Evolutionary conservation across 2,329 filamentous ascomycete species (phyloP).

Genomic region (Aspergillus brasiliensis): DNA sequence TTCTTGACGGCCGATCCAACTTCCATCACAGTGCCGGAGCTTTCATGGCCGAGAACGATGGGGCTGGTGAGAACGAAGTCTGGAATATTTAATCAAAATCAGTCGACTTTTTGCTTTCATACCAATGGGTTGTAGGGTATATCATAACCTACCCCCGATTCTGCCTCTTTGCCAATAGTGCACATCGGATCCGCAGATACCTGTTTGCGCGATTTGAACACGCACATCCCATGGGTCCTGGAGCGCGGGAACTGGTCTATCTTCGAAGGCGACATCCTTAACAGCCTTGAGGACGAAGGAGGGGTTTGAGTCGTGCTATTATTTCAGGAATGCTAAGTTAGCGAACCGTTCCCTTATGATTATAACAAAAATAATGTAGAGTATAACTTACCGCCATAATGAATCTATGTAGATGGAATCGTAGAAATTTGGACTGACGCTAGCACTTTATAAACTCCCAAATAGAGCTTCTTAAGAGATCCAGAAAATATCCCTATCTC

Average conservation of each 20-base stretch:
- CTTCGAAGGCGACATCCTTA: slow-evolving; percentile 50
- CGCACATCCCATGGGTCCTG: slow-evolving; percentile 43
- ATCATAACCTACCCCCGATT: slow-evolving; percentile 46
- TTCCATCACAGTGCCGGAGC: slow-evolving; percentile 26
- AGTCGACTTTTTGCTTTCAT: not conserved
- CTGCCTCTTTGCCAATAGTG: slow-evolving; percentile 48
- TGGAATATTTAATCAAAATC: not conserved
- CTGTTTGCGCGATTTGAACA: slow-evolving; percentile 49
- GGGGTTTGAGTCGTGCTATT: no score
- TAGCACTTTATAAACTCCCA: no score
- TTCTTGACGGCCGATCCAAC: slow-evolving; percentile 26
- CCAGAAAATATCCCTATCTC: no score
- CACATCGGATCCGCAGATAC: slow-evolving; percentile 53
- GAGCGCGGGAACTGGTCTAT: slow-evolving; percentile 46
- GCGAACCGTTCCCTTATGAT: no score
- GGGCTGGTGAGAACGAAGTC: slow-evolving; percentile 50
- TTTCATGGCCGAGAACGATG: slow-evolving; percentile 36
- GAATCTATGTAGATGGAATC: no score
- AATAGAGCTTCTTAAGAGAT: no score
- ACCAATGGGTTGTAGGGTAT: no score
- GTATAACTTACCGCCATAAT: no score
- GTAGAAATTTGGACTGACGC: no score
- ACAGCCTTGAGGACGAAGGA: slow-evolving; percentile 53
- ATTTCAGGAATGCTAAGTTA: no score
- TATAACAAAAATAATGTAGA: no score